These are phyloP conservation scores for Flaveria trinervia DNA, from an alignment of 129 eudicot species.

Conservation along the genomic window DNA sequence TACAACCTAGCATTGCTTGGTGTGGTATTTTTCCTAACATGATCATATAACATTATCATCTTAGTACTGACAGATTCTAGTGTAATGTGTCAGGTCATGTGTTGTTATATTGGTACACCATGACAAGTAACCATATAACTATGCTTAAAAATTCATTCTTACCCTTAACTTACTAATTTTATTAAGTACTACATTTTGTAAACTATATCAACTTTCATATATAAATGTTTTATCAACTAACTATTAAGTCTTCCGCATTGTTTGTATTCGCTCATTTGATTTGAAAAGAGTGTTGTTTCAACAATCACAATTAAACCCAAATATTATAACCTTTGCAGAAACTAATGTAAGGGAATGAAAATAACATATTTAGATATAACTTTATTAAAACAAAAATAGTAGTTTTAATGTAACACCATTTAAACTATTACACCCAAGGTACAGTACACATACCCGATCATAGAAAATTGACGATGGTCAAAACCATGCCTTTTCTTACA, in stretches of 20 bases:
- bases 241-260: no score
- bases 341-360: no score
- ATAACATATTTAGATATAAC: constrained; percentile 9
- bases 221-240: no score
- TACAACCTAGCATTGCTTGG: no score
- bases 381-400: constrained; percentile 10
- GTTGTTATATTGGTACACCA: not conserved
- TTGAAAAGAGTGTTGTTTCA: no score
- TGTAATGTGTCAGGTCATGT: not conserved
- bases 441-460: constrained; percentile 34
- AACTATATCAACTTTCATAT: not conserved
- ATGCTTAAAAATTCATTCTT: no score
- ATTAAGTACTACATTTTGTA: not conserved
- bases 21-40: no score
- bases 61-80: no score
- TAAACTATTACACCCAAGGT: constrained; percentile 16
- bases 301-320: not conserved
- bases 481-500: constrained; percentile 35
- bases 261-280: no score
- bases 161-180: no score
- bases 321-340: not conserved
- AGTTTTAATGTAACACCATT: not conserved
- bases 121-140: not conserved
- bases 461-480: constrained; percentile 32
- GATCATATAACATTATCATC: no score